Percentiles rank a stretch among this genome's conserved stretches.
These are phyloP conservation scores for Dictyostelium capitatum DNA, from an alignment of 78 protist genomes.

Conservation along the genomic window DNA sequence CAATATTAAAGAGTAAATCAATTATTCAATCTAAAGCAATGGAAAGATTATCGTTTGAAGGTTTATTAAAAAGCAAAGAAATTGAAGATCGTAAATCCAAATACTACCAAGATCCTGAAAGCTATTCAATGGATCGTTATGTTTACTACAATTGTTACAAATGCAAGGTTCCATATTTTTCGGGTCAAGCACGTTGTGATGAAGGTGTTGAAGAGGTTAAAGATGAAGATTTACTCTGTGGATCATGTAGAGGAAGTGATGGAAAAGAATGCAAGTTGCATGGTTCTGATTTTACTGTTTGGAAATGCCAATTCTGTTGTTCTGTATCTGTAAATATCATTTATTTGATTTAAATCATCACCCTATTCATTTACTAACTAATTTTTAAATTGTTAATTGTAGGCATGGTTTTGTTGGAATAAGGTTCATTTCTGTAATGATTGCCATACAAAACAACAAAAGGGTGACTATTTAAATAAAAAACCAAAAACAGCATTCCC, in stretches of 20 bases:
- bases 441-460: slow-evolving; percentile 62
- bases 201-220: slow-evolving; percentile 47
- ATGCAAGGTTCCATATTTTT: slow-evolving; percentile 37
- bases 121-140: slow-evolving; percentile 47
- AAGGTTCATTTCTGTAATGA: slow-evolving; percentile 12
- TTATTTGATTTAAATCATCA: neutral
- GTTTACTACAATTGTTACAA: slow-evolving; percentile 46
- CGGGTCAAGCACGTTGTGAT: slow-evolving; percentile 60
- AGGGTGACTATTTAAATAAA: slow-evolving; percentile 48
- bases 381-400: too few species aligned
- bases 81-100: slow-evolving; percentile 38
- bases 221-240: slow-evolving; percentile 61
- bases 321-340: neutral
- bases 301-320: slow-evolving; percentile 75
- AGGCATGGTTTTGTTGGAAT: slow-evolving; percentile 45
- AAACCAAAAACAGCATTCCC: slow-evolving; percentile 41
- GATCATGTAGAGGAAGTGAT: slow-evolving; percentile 24
- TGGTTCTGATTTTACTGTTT: slow-evolving; percentile 49
- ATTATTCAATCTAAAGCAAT: slow-evolving; percentile 44
- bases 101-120: slow-evolving; percentile 66
- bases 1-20: neutral
- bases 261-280: slow-evolving; percentile 46
- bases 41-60: slow-evolving; percentile 45
- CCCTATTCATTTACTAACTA: neutral
- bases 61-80: slow-evolving; percentile 29